Evolutionary conservation across 768 basidiomycete species (phyloP).

Genomic region (Mycena albidolilacea): DNA sequence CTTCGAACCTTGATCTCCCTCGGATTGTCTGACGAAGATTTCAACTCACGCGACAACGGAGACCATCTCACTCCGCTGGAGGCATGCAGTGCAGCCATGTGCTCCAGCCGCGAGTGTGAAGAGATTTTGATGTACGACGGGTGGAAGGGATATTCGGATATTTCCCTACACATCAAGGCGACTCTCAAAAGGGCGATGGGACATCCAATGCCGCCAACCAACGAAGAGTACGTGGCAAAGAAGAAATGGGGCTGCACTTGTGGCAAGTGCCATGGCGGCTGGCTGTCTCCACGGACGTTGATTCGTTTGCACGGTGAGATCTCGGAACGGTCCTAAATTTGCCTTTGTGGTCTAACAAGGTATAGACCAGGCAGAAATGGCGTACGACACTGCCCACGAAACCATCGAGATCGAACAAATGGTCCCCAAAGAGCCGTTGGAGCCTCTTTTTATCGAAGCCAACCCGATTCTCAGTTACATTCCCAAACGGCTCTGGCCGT

Average conservation of each 20-base stretch:
- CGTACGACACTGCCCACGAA: slow-evolving; percentile 22
- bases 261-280: slow-evolving; percentile 41
- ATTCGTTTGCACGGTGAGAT: slow-evolving; percentile 38
- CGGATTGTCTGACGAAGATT: slow-evolving; percentile 19
- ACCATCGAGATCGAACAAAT: slow-evolving; percentile 14
- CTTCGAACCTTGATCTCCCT: slow-evolving; percentile 18
- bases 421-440: slow-evolving; percentile 21
- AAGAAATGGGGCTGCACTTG: slow-evolving; percentile 45
- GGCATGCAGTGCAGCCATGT: slow-evolving; percentile 14
- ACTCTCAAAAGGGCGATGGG: slow-evolving; percentile 30
- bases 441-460: slow-evolving; percentile 6
- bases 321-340: background rate
- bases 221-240: slow-evolving; percentile 38
- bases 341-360: background rate
- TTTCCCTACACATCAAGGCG: background rate
- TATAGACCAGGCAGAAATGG: slow-evolving; percentile 31
- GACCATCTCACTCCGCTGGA: slow-evolving; percentile 21
- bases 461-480: slow-evolving; percentile 27
- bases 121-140: slow-evolving; percentile 15
- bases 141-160: slow-evolving; percentile 19
- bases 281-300: slow-evolving; percentile 42
- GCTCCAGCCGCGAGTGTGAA: slow-evolving; percentile 16
- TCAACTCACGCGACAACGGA: slow-evolving; percentile 26
- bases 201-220: slow-evolving; percentile 10
- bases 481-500: slow-evolving; percentile 22